Evolutionary conservation across 441 rosid genomes (phyloP).

Genomic region (Mallotus japonicus): DNA sequence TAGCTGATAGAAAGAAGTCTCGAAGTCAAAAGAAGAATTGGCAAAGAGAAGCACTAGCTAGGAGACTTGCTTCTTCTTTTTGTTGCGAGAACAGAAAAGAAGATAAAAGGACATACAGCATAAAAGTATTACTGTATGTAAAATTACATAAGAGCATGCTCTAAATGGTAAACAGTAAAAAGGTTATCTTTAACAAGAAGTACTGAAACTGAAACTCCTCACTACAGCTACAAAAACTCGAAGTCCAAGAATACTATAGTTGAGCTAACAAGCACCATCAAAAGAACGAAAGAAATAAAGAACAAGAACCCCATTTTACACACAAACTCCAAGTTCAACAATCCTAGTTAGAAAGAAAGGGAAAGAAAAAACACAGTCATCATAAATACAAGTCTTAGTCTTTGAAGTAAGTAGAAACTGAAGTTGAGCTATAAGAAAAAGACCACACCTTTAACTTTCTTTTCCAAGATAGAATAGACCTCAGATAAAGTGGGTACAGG

Average conservation of each 20-base stretch:
- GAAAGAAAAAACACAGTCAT: not conserved
- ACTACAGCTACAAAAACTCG: not conserved
- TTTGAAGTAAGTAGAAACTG: slow-evolving; percentile 16
- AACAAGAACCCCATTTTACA: not conserved
- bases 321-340: slow-evolving; percentile 13
- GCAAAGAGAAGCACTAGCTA: too few species aligned
- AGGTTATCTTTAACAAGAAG: not conserved
- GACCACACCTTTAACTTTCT: slow-evolving; percentile 43
- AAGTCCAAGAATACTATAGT: not conserved
- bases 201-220: not conserved
- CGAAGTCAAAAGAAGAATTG: too few species aligned
- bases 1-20: too few species aligned
- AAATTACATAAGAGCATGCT: not conserved
- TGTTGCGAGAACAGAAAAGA: not conserved
- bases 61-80: not conserved
- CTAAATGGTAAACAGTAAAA: not conserved
- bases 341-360: slow-evolving; percentile 4
- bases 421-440: slow-evolving; percentile 28
- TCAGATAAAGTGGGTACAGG: slow-evolving; percentile 7
- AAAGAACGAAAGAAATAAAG: not conserved
- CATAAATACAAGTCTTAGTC: not conserved
- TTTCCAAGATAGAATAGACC: slow-evolving; percentile 37
- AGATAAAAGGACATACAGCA: not conserved
- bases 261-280: not conserved
- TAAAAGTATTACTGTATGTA: not conserved